Percentiles rank a stretch among this genome's conserved stretches.
These are phyloP conservation scores for Luffa acutangula DNA, from an alignment of 306 rosid species.

Conservation along the genomic window DNA sequence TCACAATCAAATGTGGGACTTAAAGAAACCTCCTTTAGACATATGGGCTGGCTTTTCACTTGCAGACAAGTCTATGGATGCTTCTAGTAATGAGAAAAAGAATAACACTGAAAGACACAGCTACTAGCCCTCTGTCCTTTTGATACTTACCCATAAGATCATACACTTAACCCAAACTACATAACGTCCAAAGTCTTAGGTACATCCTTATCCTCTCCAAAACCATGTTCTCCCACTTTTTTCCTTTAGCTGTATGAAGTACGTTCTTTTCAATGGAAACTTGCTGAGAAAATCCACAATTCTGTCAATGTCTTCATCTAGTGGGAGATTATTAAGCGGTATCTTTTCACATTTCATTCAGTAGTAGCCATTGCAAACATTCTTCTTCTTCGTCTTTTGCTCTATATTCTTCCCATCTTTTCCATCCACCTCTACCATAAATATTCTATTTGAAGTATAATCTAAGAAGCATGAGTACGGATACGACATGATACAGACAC, in stretches of 20 bases:
- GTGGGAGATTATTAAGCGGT: neutral
- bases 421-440: neutral
- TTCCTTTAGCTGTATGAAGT: neutral
- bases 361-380: neutral
- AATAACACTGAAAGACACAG: constrained; percentile 7
- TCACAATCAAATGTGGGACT: constrained; percentile 1
- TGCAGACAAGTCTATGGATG: neutral
- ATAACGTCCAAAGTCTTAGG: neutral
- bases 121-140: neutral
- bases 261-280: neutral
- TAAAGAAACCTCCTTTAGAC: constrained; percentile 6
- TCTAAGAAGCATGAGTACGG: too few relatives aligned
- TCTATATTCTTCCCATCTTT: neutral
- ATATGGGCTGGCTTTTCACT: neutral
- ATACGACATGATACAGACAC: too few relatives aligned
- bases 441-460: neutral
- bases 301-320: neutral
- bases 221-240: neutral
- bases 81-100: neutral
- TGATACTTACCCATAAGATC: neutral
- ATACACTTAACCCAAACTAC: neutral
- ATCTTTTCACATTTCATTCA: neutral
- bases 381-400: neutral
- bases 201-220: constrained; percentile 3
- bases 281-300: neutral